These are phyloP conservation scores for Vigna angularis DNA, from an alignment of 306 rosid species.

Conservation along the genomic window DNA sequence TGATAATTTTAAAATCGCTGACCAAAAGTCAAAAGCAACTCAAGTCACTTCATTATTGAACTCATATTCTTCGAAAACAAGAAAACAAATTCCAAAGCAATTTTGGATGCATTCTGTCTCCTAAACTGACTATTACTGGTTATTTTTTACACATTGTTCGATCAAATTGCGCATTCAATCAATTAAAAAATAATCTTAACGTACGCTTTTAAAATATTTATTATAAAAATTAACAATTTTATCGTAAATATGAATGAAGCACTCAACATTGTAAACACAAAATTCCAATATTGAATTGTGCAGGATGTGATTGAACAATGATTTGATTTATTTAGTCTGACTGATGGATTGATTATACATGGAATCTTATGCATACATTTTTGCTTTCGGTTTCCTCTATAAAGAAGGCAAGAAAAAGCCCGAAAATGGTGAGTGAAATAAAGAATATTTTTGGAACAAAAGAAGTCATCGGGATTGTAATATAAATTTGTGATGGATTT, in stretches of 20 bases:
- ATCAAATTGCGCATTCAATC: neutral
- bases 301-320: slow-evolving; percentile 19
- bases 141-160: neutral
- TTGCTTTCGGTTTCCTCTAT: slow-evolving; percentile 23
- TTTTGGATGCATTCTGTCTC: neutral
- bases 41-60: neutral
- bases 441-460: slow-evolving; percentile 15
- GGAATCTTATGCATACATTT: slow-evolving; percentile 30
- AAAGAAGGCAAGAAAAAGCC: neutral
- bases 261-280: neutral
- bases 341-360: neutral
- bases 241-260: neutral
- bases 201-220: neutral
- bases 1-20: neutral
- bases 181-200: neutral
- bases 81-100: slow-evolving; percentile 21
- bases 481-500: neutral
- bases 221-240: neutral
- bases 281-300: neutral
- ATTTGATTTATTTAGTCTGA: slow-evolving; percentile 12
- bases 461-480: slow-evolving; percentile 16
- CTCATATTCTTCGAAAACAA: neutral
- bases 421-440: neutral
- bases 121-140: too few species aligned
- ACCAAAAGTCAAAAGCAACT: neutral